These are phyloP conservation scores for Diphasiastrum complanatum DNA, from an alignment of 83 land plant genomes.

Conservation along the genomic window DNA sequence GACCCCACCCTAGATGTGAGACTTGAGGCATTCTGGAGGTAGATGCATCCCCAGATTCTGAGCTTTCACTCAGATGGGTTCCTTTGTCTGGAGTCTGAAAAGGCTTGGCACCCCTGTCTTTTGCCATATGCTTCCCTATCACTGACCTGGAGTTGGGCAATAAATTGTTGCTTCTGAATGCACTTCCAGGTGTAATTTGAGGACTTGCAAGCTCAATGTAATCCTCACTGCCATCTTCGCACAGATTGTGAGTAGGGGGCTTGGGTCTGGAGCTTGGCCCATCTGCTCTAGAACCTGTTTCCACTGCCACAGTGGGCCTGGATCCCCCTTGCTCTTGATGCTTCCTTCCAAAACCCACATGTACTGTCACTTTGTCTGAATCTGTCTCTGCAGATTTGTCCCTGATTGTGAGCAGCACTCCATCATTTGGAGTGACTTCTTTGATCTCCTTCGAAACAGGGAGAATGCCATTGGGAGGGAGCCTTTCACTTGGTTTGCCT, in stretches of 20 bases:
- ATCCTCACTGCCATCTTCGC: too few relatives aligned
- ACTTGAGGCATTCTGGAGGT: not conserved
- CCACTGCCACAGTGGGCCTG: not conserved
- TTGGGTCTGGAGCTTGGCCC: not conserved
- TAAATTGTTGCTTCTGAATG: too few relatives aligned
- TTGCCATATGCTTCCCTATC: not conserved
- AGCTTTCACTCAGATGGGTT: conserved; percentile 15
- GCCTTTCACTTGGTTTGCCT: not conserved
- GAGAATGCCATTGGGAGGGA: conserved; percentile 15
- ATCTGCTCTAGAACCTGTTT: not conserved
- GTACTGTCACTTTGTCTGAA: conserved; percentile 9
- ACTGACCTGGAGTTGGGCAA: too few relatives aligned
- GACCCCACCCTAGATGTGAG: not conserved
- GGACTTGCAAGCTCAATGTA: too few relatives aligned
- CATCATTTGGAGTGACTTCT: conserved; percentile 9
- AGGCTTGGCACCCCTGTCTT: conserved; percentile 10
- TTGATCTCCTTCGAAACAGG: conserved; percentile 22
- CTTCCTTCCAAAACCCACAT: conserved; percentile 14
- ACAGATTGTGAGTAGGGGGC: too few relatives aligned
- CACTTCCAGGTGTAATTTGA: too few relatives aligned
- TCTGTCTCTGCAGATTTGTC: conserved; percentile 19
- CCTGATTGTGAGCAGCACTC: not conserved
- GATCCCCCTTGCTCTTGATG: not conserved
- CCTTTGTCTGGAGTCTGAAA: conserved; percentile 12
- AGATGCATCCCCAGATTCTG: not conserved